Evolutionary conservation across 768 basidiomycete genomes (phyloP), one percentile per base, ranked within the genome.

Genomic region (Boletus vermiculosoides): DNA sequence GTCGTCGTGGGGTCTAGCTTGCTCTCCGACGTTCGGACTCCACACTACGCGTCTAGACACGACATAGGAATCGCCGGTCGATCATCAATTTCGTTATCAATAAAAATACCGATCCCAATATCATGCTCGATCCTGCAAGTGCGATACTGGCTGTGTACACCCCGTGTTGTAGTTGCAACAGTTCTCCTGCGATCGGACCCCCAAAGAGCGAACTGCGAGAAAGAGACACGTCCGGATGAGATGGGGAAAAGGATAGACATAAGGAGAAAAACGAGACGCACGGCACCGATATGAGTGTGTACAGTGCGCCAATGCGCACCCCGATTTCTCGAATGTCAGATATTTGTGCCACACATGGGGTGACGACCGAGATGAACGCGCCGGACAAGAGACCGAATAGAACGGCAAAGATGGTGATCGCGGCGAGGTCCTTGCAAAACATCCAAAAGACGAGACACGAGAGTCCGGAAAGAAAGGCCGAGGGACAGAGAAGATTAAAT

Each of bases 231-330:
- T 50, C 39, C 42, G 30, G 18, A 40, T 54, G 36, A 59, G 51
- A 44, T 20, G 39, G 20, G 8, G 28, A 4, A 50, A 41, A 20
- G 16, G 4, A 23, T 10, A 11, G n/a, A 33, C 5, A 5, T n/a
- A 52, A 9, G 20, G 22, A n/a, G 30, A 50, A 15, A 41, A 57
- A n/a, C 18, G 28, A 39, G 5, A 86, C 87, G 78, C 70, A 90
- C 87, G 87, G 85, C 39, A 88, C 76, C 0, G 87, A 84, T 22
- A 87, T 82, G 15, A 87, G 70, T 20, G 76, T 84, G 63, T 88
- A 89, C 41, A 88, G 65, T 57, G 83, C 72, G 20, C 88, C 88
- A 42, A 89, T 82, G 45, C 85, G 77, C 23, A 78, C 77, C 4
- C 88, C 88, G 47, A 87, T 81, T 63, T 82, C 79, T 9, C 74